Conservation (phyloP, 441 rosid genomes). For the Jatropha podagrica region DNA sequence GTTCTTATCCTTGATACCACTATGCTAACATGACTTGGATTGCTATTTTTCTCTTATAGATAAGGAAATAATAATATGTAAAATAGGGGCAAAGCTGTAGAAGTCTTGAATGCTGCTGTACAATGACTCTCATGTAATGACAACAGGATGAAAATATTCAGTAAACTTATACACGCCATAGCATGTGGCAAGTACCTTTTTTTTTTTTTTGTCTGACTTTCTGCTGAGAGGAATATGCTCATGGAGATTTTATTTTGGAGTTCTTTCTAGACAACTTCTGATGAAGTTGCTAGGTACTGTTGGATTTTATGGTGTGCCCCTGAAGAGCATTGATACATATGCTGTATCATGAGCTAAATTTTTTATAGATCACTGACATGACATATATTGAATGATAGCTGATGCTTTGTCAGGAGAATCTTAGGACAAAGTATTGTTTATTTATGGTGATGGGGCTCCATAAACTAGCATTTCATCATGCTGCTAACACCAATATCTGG, state of each 20-base stretch:
- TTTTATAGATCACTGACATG: background rate
- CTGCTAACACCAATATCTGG: background rate
- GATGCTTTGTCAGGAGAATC: background rate
- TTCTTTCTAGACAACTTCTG: background rate
- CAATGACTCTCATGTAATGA: background rate
- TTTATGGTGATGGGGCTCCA: background rate
- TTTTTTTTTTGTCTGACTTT: background rate
- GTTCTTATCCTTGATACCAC: background rate
- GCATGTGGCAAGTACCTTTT: background rate
- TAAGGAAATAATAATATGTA: background rate
- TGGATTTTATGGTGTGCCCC: background rate
- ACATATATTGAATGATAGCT: background rate
- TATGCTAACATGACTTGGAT: background rate
- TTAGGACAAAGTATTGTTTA: background rate
- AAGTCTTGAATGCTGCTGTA: background rate
- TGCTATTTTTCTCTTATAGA: background rate
- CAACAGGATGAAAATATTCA: background rate
- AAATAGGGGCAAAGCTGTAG: background rate
- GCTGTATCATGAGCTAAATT: background rate
- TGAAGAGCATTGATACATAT: background rate
- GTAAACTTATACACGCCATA: background rate
- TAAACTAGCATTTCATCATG: background rate
- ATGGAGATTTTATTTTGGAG: background rate
- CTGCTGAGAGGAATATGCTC: background rate
- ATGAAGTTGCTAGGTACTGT: background rate